A percentile compares a stretch with the other conserved stretches of the same genome.
Evolutionary conservation across 2,329 filamentous ascomycete genomes (phyloP).

Genomic region (Fusarium aywerte): DNA sequence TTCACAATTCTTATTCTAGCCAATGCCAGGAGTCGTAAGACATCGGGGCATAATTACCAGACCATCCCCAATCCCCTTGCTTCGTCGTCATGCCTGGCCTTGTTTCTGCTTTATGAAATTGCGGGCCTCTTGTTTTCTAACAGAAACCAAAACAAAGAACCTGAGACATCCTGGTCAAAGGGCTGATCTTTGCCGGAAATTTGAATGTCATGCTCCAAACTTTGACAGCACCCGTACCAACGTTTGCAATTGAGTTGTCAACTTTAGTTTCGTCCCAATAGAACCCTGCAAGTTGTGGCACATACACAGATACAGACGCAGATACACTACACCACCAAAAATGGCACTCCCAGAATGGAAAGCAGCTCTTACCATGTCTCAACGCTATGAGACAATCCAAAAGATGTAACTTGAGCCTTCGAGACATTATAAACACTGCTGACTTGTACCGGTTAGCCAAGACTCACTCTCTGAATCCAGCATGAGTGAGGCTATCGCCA

Average conservation of each 20-base stretch:
- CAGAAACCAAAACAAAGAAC: conserved; percentile 8
- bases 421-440: background rate
- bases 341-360: conserved; percentile 58
- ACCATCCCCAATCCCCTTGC: background rate
- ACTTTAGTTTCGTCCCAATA: background rate
- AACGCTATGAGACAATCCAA: conserved; percentile 72
- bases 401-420: conserved; percentile 50
- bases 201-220: conserved; percentile 3
- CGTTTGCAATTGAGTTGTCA: conserved; percentile 14
- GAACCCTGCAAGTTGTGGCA: background rate
- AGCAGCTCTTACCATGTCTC: conserved; percentile 63
- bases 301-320: background rate
- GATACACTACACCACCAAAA: conserved; percentile 22
- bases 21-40: background rate
- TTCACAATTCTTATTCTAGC: background rate
- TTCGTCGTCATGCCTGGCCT: conserved; percentile 15
- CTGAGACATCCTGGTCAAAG: conserved; percentile 25
- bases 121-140: conserved; percentile 15
- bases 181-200: conserved; percentile 29
- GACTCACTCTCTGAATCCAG: conserved; percentile 46
- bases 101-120: conserved; percentile 40
- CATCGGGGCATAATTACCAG: background rate
- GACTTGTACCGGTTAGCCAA: conserved; percentile 44
- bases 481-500: conserved; percentile 64
- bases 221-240: background rate